Base-by-base conservation (phyloP, 495 filamentous ascomycete species). In the Evansstolkia leycettana region DNA sequence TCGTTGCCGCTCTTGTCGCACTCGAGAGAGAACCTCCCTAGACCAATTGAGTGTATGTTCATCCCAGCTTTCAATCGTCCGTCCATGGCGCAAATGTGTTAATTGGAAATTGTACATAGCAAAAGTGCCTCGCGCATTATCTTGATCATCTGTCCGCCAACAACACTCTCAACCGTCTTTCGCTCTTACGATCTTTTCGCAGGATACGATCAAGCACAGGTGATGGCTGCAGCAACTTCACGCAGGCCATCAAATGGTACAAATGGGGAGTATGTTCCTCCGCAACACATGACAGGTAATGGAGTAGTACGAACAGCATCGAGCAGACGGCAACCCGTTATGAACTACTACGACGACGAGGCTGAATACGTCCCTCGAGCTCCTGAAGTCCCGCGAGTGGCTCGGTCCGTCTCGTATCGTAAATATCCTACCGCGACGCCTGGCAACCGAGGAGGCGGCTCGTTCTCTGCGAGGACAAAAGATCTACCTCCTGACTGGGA, bases 351-450 rank as follows among this genome's bases (percentile, higher is more conserved):
- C 11, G 17, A 36, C 5, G 12, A 29, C 27, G 27, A 23, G 20
- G 9, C 20, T 23, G 20, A 23, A 23, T 23, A 23, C 9, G 20
- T 23, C 4, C 4, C 28, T 5, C 4, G 62, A 28, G 76, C 69
- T 15, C 71, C 76, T 34, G 76, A 78, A 36, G 69, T 62, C 1
- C 75, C 76, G 3, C 67, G 66, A 47, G 64, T 64, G n/a, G n/a
- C n/a, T 16, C 73, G 70, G 15, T 70, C 75, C 1, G 51, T 69
- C n/a, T 75, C 72, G 28, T 80, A 76, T 48, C 64, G 55, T 14
- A 32, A 26, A 0, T 27, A 40, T 12, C 27, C 41, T 27, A 27
- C 34, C 8, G 17, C 35, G n/a, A 28, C 13, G 13, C 33, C 29
- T 7, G 18, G 38, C 11, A 34, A 31, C 34, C 31, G 33, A 11